phyloP scores from a whole-genome alignment of 2,329 filamentous ascomycete species.

The Aspergillus brunneoviolaceus region DNA sequence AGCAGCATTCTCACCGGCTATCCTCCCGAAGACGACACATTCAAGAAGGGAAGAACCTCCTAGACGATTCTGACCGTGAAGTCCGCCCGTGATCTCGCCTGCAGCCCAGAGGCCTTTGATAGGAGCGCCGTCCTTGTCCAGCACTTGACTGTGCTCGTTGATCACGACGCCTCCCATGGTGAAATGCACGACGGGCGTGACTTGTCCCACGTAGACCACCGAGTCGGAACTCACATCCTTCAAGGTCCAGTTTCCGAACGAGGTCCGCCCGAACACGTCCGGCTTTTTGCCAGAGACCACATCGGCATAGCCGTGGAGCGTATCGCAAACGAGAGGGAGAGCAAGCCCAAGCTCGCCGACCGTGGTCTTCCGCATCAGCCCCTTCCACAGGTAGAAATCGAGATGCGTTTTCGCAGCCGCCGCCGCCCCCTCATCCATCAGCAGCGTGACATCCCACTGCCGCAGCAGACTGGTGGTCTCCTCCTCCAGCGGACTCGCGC shows the following conservation, averaged over 20 bases:
- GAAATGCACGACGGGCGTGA: slow-evolving; percentile 65
- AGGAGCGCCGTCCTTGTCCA: slow-evolving; percentile 44
- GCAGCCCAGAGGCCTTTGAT: slow-evolving; percentile 62
- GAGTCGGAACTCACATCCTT: slow-evolving; percentile 50
- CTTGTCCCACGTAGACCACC: slow-evolving; percentile 57
- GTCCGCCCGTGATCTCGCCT: slow-evolving; percentile 63
- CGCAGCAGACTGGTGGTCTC: slow-evolving; percentile 33
- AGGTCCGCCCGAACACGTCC: slow-evolving; percentile 50
- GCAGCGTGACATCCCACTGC: slow-evolving; percentile 60
- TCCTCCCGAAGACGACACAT: slow-evolving; percentile 63
- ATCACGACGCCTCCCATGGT: slow-evolving; percentile 66
- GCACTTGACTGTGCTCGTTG: slow-evolving; percentile 53
- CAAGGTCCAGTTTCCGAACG: slow-evolving; percentile 59
- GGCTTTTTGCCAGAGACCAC: slow-evolving; percentile 41
- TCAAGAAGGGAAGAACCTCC: slow-evolving; percentile 63
- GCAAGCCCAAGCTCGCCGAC: slow-evolving; percentile 53
- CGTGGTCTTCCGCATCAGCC: slow-evolving; percentile 57
- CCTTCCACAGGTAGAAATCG: slow-evolving; percentile 64
- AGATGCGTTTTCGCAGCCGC: slow-evolving; percentile 56
- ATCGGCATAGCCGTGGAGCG: slow-evolving; percentile 53
- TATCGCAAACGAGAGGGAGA: slow-evolving; percentile 36
- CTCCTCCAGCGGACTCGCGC: slow-evolving; percentile 17
- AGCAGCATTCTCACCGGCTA: slow-evolving; percentile 54
- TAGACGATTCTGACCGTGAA: slow-evolving; percentile 63
- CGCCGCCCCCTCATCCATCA: slow-evolving; percentile 61